These are phyloP conservation scores for Cnidoscolus chayamansa DNA, from an alignment of 441 rosid genomes.

Conservation along the genomic window DNA sequence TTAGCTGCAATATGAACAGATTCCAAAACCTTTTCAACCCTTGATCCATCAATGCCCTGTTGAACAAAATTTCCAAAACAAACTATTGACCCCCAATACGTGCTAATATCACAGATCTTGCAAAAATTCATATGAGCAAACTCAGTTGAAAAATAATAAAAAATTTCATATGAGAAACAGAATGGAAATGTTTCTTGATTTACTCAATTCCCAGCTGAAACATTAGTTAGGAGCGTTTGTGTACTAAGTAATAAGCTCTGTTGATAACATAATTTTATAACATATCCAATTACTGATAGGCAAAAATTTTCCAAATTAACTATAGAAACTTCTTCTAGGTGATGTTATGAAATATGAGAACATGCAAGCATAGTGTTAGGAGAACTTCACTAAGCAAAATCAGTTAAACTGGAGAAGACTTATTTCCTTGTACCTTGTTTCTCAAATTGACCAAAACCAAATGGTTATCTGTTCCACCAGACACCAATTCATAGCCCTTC, in stretches of 20 bases:
- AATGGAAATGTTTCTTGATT: background rate
- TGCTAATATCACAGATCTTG: background rate
- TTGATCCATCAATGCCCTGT: slow-evolving; percentile 94
- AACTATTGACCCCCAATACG: slow-evolving; percentile 9
- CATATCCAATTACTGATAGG: background rate
- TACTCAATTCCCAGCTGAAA: background rate
- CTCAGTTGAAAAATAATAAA: background rate
- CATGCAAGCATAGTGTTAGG: background rate
- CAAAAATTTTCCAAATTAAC: background rate
- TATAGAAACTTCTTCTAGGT: background rate
- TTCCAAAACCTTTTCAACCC: slow-evolving; percentile 92
- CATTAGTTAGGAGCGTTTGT: background rate
- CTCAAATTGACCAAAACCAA: slow-evolving; percentile 84
- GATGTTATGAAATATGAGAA: background rate
- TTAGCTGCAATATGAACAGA: slow-evolving; percentile 90
- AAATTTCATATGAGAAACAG: background rate
- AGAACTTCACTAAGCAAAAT: slow-evolving; percentile 3
- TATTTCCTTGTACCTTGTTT: slow-evolving; percentile 55
- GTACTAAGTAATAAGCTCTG: background rate
- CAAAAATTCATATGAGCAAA: background rate
- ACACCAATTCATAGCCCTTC: slow-evolving; percentile 82
- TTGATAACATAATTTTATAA: background rate
- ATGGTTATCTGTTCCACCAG: slow-evolving; percentile 97
- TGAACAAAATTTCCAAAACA: slow-evolving; percentile 18
- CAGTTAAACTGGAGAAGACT: slow-evolving; percentile 11